Evolutionary conservation across 2,329 filamentous ascomycete species (phyloP).

Genomic region (Colletotrichum zoysiae): DNA sequence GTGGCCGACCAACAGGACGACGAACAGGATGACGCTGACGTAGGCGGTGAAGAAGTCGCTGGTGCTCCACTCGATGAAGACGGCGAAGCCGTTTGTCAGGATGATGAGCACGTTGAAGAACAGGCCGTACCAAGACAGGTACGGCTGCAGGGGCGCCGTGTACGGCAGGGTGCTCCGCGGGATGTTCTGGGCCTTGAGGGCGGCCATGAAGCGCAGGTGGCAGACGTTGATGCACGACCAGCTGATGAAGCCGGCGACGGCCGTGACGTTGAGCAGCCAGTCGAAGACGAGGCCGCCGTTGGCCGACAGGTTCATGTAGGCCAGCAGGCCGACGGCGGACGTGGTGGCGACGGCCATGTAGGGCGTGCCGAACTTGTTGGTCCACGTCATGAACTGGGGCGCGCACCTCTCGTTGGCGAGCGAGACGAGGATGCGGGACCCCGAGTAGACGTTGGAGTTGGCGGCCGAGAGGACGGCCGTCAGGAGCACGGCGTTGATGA

Average conservation of each 20-base stretch:
- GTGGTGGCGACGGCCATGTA: constrained; percentile 70
- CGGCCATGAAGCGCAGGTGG: constrained; percentile 75
- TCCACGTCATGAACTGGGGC: constrained; percentile 69
- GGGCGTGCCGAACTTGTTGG: constrained; percentile 73
- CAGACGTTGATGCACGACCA: constrained; percentile 76
- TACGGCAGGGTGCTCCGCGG: constrained; percentile 71
- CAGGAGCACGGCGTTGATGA: constrained; percentile 83
- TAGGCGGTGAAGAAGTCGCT: constrained; percentile 74
- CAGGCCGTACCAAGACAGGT: constrained; percentile 73
- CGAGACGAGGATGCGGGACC: constrained; percentile 75
- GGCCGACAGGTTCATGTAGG: constrained; percentile 74
- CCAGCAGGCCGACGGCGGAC: constrained; percentile 71
- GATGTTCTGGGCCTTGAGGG: constrained; percentile 67
- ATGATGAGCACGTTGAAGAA: constrained; percentile 75
- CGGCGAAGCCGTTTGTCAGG: constrained; percentile 76
- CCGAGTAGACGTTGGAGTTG: constrained; percentile 82
- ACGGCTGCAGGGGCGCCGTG: constrained; percentile 72
- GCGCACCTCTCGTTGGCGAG: constrained; percentile 75
- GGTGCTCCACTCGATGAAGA: constrained; percentile 73
- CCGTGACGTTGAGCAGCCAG: constrained; percentile 80
- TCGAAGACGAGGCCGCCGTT: constrained; percentile 73
- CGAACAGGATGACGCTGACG: constrained; percentile 73
- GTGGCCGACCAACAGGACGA: constrained; percentile 70
- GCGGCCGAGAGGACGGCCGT: constrained; percentile 84
- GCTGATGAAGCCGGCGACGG: constrained; percentile 76